Evolutionary conservation across 768 basidiomycete genomes (phyloP), one percentile per base, ranked within the genome.

Genomic region (Termitomyces sp.): DNA sequence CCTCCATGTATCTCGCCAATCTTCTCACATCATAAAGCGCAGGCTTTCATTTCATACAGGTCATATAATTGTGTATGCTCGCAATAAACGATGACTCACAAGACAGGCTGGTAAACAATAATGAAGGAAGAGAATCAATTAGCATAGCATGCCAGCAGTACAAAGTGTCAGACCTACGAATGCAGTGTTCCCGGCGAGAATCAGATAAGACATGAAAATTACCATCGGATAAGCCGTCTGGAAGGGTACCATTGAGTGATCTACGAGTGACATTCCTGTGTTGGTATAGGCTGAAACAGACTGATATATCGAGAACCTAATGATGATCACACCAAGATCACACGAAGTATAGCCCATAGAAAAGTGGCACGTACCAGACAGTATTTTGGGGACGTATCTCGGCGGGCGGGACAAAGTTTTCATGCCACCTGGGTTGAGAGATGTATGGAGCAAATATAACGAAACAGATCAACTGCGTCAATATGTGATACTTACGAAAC

Each of bases 201-300:
- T 88, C 26, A 91, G 72, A 46, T 94, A 71, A 0, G 84, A 75
- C 78, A 94, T 73, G 52, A 84, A 67, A 30, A 91, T 48, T 55
- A 93, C 83, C 86, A 93, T 86, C 2, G 84, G 81, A 65, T 92
- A 94, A 17, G 93, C 94, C 21, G 66, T 75, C 66, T 94, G 91
- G 70, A 97, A 98, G 0, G 94, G 94, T 3, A 96, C 52, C 93
- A 99, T 92, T 12, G 91, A 95, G 59, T 82, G 76, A 69, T 99
- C 96, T 14, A 87, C 86, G 6, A 96, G 78, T 14, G 91, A 94
- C 70, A 83, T 84, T 23, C 95, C 95, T 1, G 89, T 86, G 64
- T 97, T 97, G 30, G 89, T 91, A 67, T 91, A 97, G 1, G 93
- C 80, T 0, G 94, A 94, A 26, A 90, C 80, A 23, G 86, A 80